These are phyloP conservation scores for Citrus inodora DNA, from an alignment of 345 rosid species.

Conservation along the genomic window DNA sequence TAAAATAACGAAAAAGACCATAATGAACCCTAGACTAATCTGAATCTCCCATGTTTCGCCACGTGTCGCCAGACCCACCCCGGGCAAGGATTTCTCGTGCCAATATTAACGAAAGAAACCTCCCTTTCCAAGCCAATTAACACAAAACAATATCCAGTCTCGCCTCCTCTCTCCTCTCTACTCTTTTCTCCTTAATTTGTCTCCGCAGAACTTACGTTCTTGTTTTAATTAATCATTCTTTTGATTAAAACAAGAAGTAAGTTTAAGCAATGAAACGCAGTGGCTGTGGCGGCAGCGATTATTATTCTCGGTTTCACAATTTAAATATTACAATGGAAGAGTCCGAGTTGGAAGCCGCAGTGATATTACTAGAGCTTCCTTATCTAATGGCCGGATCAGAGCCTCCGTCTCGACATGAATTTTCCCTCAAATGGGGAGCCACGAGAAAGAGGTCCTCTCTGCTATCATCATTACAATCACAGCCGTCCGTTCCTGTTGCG, in stretches of 20 bases:
- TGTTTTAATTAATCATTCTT: no score
- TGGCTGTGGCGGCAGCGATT: background rate
- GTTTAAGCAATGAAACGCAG: background rate
- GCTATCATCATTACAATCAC: background rate
- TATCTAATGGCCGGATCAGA: conserved; percentile 2
- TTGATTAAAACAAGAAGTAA: background rate
- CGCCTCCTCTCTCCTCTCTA: background rate
- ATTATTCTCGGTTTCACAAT: background rate
- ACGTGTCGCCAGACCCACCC: conserved; percentile 25
- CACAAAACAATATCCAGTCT: background rate
- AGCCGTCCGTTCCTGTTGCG: background rate
- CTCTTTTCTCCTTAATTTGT: background rate
- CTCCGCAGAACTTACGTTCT: no score
- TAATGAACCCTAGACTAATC: conserved; percentile 34
- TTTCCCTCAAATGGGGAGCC: conserved; percentile 24
- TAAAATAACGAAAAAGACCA: background rate
- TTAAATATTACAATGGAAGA: background rate
- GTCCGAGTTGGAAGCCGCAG: conserved; percentile 17
- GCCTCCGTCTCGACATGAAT: background rate
- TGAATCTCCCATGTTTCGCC: conserved; percentile 6
- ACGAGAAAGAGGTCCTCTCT: conserved; percentile 28
- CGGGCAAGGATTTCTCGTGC: conserved; percentile 14
- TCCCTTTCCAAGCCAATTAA: conserved; percentile 7
- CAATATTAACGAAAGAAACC: conserved; percentile 1
- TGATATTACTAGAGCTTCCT: conserved; percentile 24